phyloP scores from a whole-genome alignment of 75 land plant genomes.

The Sequoia sempervirens region DNA sequence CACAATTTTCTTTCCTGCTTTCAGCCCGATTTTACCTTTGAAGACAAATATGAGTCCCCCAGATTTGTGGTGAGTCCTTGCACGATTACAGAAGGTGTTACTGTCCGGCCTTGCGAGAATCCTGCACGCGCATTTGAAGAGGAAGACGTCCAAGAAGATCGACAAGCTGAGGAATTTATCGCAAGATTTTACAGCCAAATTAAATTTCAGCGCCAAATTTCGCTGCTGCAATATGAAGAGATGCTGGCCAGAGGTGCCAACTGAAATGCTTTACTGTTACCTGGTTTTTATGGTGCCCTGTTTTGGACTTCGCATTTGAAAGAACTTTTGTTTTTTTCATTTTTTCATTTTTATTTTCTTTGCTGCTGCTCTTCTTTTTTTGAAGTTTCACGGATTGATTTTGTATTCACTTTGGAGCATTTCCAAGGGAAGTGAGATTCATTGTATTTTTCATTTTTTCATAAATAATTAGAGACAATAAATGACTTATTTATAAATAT shows the following conservation, averaged over 20 bases:
- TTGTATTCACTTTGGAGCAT: too few relatives aligned
- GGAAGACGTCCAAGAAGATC: constrained; percentile 8
- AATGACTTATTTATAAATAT: too few relatives aligned
- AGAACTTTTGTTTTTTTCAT: too few relatives aligned
- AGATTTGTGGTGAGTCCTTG: not conserved
- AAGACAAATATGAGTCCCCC: constrained; percentile 9
- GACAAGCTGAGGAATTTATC: constrained; percentile 39
- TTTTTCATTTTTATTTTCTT: too few relatives aligned
- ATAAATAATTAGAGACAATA: too few relatives aligned
- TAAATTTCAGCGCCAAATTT: constrained; percentile 15
- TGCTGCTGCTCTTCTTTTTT: too few relatives aligned
- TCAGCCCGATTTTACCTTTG: not conserved
- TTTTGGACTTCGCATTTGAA: too few relatives aligned
- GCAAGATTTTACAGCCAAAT: constrained; percentile 26
- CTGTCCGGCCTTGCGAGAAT: not conserved
- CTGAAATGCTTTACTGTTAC: not conserved
- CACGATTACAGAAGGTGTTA: not conserved
- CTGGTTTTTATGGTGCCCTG: not conserved
- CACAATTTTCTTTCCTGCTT: constrained; percentile 13
- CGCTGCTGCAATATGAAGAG: constrained; percentile 20
- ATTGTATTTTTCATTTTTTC: too few relatives aligned
- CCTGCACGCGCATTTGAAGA: not conserved
- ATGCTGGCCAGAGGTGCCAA: constrained; percentile 17
- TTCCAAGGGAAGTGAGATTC: too few relatives aligned
- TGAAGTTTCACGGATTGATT: too few relatives aligned